Conservation (phyloP, 345 rosid species). For the Arabis hirsuta region DNA sequence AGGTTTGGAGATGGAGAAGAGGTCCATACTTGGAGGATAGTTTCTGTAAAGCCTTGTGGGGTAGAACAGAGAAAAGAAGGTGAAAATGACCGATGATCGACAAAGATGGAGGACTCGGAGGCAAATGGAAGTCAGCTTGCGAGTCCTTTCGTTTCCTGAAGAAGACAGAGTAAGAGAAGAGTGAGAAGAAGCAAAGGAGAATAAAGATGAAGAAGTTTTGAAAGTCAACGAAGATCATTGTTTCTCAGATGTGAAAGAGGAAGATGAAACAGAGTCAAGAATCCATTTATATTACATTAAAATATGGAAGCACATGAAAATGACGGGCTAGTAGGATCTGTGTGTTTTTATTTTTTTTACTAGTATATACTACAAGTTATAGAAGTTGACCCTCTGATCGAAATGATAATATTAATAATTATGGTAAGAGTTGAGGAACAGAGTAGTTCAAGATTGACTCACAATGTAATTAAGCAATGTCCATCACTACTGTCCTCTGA, state of each 20-base stretch:
- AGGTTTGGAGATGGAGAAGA: slow-evolving; percentile 7
- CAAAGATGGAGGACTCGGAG: slow-evolving; percentile 22
- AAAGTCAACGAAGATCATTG: background rate
- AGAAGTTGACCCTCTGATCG: too few species aligned
- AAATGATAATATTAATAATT: too few species aligned
- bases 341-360: too few species aligned
- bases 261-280: slow-evolving; percentile 1
- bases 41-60: slow-evolving; percentile 21
- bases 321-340: too few species aligned
- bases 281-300: background rate
- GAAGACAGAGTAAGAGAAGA: slow-evolving; percentile 22
- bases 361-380: too few species aligned
- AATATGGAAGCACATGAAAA: too few species aligned
- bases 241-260: slow-evolving; percentile 16
- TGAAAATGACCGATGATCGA: slow-evolving; percentile 24
- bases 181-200: background rate
- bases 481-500: too few species aligned
- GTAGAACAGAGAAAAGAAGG: slow-evolving; percentile 12
- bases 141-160: slow-evolving; percentile 24
- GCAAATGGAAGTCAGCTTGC: background rate
- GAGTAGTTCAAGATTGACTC: too few species aligned
- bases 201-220: background rate
- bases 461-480: too few species aligned
- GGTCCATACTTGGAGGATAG: slow-evolving; percentile 22
- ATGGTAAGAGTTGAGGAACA: too few species aligned